These are phyloP conservation scores for Ilex asprella DNA, from an alignment of 257 asterid species.

Conservation along the genomic window DNA sequence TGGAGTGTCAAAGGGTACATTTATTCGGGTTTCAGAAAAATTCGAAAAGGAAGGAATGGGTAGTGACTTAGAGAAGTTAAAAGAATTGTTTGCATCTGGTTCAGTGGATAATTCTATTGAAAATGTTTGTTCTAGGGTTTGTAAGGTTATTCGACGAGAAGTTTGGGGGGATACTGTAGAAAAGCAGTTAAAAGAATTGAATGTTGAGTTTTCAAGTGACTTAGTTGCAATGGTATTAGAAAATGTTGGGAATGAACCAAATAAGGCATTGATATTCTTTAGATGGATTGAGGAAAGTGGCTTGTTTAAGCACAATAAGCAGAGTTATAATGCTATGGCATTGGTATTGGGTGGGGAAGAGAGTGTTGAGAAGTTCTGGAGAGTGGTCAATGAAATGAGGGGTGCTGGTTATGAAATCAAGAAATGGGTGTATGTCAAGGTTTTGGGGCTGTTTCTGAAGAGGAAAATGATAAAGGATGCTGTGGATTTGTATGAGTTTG, in stretches of 20 bases:
- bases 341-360: slow-evolving; percentile 51
- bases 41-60: slow-evolving; percentile 45
- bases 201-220: slow-evolving; percentile 50
- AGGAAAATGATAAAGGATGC: slow-evolving; percentile 61
- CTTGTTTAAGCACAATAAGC: slow-evolving; percentile 40
- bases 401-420: slow-evolving; percentile 54
- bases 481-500: slow-evolving; percentile 68
- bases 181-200: slow-evolving; percentile 36
- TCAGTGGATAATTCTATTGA: slow-evolving; percentile 29
- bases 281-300: slow-evolving; percentile 86
- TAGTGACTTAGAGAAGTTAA: slow-evolving; percentile 54
- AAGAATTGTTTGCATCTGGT: slow-evolving; percentile 39
- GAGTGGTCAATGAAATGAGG: slow-evolving; percentile 62
- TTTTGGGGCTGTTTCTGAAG: slow-evolving; percentile 37
- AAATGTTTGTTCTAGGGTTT: slow-evolving; percentile 29
- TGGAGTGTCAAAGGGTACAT: slow-evolving; percentile 44
- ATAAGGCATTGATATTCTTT: slow-evolving; percentile 66
- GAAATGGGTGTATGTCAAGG: slow-evolving; percentile 37
- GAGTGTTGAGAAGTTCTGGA: slow-evolving; percentile 58
- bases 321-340: slow-evolving; percentile 51
- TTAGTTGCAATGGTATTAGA: slow-evolving; percentile 46
- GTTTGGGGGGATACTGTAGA: slow-evolving; percentile 78
- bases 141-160: slow-evolving; percentile 40
- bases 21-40: slow-evolving; percentile 32
- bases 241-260: slow-evolving; percentile 41